Evolutionary conservation across 768 basidiomycete genomes (phyloP), one percentile per base, ranked within the genome.

Genomic region (Suillus sp.): DNA sequence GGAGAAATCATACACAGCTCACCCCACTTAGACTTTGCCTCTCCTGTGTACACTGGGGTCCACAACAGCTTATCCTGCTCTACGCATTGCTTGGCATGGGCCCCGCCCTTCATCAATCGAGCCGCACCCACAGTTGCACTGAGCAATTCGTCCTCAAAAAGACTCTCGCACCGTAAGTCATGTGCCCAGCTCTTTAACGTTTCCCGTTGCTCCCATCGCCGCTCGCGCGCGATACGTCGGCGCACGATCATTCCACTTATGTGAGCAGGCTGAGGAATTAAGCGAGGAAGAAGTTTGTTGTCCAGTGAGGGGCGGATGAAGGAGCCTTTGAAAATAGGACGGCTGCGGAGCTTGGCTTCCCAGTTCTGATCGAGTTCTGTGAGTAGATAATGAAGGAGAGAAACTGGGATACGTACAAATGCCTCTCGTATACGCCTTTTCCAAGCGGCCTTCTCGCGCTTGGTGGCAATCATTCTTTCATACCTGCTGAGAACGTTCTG

Each of bases 221-320:
- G 74, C 7, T 79, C 85, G 1, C 82, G 77, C 4, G 77, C 75
- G 10, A 70, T 65, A 18, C 81, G 76, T 2, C 89, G 78, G 18
- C 77, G 74, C 47, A 77, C 71, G 38, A 96, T 91, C 79, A 95
- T 92, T 72, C 84, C 82, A 1, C 84, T 81, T 51, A 95, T 83
- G n/a, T 82, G 79, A 5, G 76, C 68, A 0, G 96, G 95, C 65
- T 96, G 93, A 1, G 92, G 93, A 45, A 83, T 86, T 67, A 97
- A 78, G 0, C 92, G 86, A 0, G 93, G 93, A 16, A 97, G 82
- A 1, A 93, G 92, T 0, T 77, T 80, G 71, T 93, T 86, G 74
- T 76, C 85, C 9, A 84, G 59, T 0, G 88, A 81, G 0, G 93
- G 83, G 13, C 85, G 86, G n/a, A 93, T 71, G 71, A 85, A 84